phyloP scores from a whole-genome alignment of 371 early-diverging fungal genomes.

The Catenaria anguillulae region DNA sequence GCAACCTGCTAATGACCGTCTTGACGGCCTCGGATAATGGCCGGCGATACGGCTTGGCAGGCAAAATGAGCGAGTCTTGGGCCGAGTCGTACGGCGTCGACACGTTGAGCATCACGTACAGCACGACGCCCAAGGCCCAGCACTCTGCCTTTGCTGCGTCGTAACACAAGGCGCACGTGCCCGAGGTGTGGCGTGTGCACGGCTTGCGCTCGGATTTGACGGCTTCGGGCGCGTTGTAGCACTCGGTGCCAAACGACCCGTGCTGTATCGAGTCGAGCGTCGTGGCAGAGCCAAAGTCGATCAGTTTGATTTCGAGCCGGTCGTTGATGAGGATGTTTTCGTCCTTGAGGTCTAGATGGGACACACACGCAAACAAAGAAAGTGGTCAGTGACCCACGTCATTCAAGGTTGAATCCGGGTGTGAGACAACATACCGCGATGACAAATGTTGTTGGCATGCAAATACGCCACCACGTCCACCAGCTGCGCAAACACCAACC shows the following conservation, averaged over 20 bases:
- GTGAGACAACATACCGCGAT: constrained; percentile 11
- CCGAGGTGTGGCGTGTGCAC: constrained; percentile 8
- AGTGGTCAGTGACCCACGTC: background rate
- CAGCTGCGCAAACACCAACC: constrained; percentile 11
- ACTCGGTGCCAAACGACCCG: constrained; percentile 10
- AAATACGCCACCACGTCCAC: constrained; percentile 10
- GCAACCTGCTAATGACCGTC: background rate
- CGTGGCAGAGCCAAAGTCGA: constrained; percentile 15
- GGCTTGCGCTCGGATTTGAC: background rate
- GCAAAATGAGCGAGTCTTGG: background rate
- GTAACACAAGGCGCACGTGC: constrained; percentile 32
- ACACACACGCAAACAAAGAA: constrained; percentile 14
- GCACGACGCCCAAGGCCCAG: constrained; percentile 42
- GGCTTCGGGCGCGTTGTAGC: constrained; percentile 3
- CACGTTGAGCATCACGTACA: constrained; percentile 39
- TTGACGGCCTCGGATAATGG: background rate
- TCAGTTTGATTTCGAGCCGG: constrained; percentile 11
- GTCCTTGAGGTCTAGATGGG: constrained; percentile 13
- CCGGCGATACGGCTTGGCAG: background rate
- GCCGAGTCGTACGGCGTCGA: background rate
- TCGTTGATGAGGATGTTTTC: constrained; percentile 12
- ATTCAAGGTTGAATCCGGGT: constrained; percentile 6
- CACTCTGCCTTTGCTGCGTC: constrained; percentile 37
- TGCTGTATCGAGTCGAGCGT: background rate
- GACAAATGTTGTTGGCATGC: constrained; percentile 15